Conservation (phyloP, 2,329 filamentous ascomycete genomes). For the Tolypocladium guangdongense region DNA sequence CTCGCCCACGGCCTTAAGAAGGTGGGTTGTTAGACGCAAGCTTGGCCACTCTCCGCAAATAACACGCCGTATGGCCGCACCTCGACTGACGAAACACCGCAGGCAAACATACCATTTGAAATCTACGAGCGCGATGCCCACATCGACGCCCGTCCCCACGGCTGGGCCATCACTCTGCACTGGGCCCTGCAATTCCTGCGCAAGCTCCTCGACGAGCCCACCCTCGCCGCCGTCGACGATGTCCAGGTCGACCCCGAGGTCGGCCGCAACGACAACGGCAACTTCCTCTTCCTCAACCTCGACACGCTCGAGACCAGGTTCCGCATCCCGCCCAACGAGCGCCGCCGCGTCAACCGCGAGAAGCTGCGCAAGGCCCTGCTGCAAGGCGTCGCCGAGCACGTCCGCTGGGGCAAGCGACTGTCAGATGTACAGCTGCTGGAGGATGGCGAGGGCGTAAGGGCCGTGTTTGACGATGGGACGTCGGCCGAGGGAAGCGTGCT, state of each 20-base stretch:
- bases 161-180: slow-evolving; percentile 51
- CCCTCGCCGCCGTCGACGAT: slow-evolving; percentile 11
- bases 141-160: slow-evolving; percentile 24
- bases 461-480: slow-evolving; percentile 21
- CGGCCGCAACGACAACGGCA: slow-evolving; percentile 25
- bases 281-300: slow-evolving; percentile 30
- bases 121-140: slow-evolving; percentile 19
- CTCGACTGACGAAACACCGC: not conserved
- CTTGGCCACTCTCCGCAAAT: not conserved
- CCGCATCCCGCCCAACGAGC: slow-evolving; percentile 24
- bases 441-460: slow-evolving; percentile 11
- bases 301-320: slow-evolving; percentile 25
- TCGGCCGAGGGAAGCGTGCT: slow-evolving; percentile 20
- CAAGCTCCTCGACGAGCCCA: slow-evolving; percentile 13
- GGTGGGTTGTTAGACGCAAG: slow-evolving; percentile 7
- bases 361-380: slow-evolving; percentile 21
- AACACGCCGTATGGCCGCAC: not conserved
- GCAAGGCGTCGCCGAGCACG: slow-evolving; percentile 13
- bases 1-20: slow-evolving; percentile 26
- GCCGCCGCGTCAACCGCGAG: slow-evolving; percentile 24
- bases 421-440: slow-evolving; percentile 12
- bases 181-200: slow-evolving; percentile 34
- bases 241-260: slow-evolving; percentile 24
- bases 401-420: slow-evolving; percentile 22
- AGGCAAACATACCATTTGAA: slow-evolving; percentile 19